Evolutionary conservation across 495 filamentous ascomycete species (phyloP).

Genomic region (Podospora australis): DNA sequence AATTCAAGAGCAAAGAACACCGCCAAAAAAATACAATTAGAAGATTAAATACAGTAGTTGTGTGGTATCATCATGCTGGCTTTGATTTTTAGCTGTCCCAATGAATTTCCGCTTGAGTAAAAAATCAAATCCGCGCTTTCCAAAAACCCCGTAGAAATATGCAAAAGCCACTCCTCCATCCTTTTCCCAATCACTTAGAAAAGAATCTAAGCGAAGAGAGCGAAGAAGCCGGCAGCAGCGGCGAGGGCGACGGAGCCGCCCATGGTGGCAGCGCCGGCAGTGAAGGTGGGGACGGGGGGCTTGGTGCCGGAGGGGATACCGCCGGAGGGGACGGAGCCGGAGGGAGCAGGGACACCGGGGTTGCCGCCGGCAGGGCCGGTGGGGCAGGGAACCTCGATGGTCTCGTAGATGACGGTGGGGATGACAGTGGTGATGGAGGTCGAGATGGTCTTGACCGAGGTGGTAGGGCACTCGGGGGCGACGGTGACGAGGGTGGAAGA

Average conservation of each 20-base stretch:
- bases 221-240: conserved; percentile 43
- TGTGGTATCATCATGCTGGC: conserved; percentile 24
- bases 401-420: conserved; percentile 49
- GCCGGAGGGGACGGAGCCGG: conserved; percentile 24
- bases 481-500: conserved; percentile 17
- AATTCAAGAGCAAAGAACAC: conserved; percentile 1
- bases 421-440: conserved; percentile 43
- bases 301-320: conserved; percentile 26
- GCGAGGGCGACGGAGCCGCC: conserved; percentile 4
- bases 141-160: background rate
- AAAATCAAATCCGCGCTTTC: conserved; percentile 9
- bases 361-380: conserved; percentile 20
- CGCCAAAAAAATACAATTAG: conserved; percentile 37
- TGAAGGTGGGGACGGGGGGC: conserved; percentile 33
- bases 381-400: conserved; percentile 36
- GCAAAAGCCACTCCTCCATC: too few relatives aligned
- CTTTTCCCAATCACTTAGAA: background rate
- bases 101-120: conserved; percentile 18
- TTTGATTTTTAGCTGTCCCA: conserved; percentile 15
- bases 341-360: conserved; percentile 19
- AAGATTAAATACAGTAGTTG: conserved; percentile 39
- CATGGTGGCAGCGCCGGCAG: conserved; percentile 40
- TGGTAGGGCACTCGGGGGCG: conserved; percentile 28
- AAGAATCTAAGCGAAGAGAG: conserved; percentile 49
- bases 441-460: conserved; percentile 36